Conservation (phyloP, 306 rosid genomes). For the Biancaea sappan region DNA sequence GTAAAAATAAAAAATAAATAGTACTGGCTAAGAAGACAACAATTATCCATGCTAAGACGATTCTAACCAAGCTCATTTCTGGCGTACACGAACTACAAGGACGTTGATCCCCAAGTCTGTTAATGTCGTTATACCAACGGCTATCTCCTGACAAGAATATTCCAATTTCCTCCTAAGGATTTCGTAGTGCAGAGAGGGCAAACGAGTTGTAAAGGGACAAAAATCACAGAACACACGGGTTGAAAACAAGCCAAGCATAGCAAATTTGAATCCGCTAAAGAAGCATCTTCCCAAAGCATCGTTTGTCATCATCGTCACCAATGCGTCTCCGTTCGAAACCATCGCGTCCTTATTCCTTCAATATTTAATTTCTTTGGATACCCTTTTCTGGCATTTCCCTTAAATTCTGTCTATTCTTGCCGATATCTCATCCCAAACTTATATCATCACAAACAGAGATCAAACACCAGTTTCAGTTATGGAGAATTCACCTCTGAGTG, state of each 20-base stretch:
- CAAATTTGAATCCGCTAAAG: conserved; percentile 9
- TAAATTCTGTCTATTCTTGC: background rate
- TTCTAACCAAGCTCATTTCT: conserved; percentile 31
- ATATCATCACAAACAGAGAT: background rate
- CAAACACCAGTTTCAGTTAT: conserved; percentile 31
- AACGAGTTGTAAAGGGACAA: too few species aligned
- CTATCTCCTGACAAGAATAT: conserved; percentile 29
- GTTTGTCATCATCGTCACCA: conserved; percentile 45
- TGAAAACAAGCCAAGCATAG: conserved; percentile 24
- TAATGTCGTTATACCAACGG: conserved; percentile 4
- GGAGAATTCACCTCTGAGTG: conserved; percentile 40
- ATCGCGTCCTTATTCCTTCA: conserved; percentile 36
- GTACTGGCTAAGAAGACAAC: background rate
- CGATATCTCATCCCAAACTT: background rate
- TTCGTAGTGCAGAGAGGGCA: too few species aligned
- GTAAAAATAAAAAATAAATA: too few species aligned
- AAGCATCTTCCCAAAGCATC: conserved; percentile 23
- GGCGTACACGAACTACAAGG: background rate
- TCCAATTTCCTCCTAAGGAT: conserved; percentile 26
- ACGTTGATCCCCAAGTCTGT: conserved; percentile 37
- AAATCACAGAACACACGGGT: conserved; percentile 9
- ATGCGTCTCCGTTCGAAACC: conserved; percentile 45
- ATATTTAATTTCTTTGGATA: conserved; percentile 4
- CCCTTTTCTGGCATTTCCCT: conserved; percentile 30
- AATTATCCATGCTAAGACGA: conserved; percentile 20